Evolutionary conservation across 176 grass and related monocot species (phyloP), one percentile per base, ranked within the genome.

Genomic region (Echinochloa phyllopogon): DNA sequence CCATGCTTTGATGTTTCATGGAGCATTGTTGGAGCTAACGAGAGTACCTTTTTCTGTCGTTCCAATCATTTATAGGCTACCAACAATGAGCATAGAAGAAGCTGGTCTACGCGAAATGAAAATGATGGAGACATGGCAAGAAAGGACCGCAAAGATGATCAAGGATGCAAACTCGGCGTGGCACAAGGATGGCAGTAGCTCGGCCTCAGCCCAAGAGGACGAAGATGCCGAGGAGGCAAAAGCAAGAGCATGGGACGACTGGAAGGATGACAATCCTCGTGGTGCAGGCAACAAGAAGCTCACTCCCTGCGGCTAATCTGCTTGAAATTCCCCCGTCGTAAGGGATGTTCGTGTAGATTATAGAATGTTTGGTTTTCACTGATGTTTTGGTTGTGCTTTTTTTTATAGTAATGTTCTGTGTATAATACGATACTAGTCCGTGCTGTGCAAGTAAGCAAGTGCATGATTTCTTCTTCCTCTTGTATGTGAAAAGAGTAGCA

Each of bases 211-310:
- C n/a, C 80, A 84, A 60, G 91, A 96, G 1, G 91, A 96, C 7
- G 93, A 99, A 77, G 93, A 92, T 6, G 77, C 83, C 0, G 91
- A 94, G 81, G 96, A 94, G 68, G 91, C 84, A 69, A 96, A 91
- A 86, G 93, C 93, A 50, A 91, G 93, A 79, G 96, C 84, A 20
- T 99, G 82, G 75, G 96, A 96, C 78, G 96, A 99, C 68, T 94
- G 96, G 93, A 96, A 99, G 69, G 96, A 99, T 45, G 96, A 99
- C 27, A 94, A 99, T 55, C 96, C 93, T 49, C 96, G 93, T 15
- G 93, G 96, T 3, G 93, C 96, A 0, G 96, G 96, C 79, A 99
- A 96, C 77, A 99, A 99, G 93, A 99, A 96, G 73, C 91, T 96
- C 77, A 96, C 93, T 4, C 96, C 96, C 39, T 99, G 96, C 24